Evolutionary conservation across 2,329 filamentous ascomycete species (phyloP).

Genomic region (Cordyceps fumosorosea): DNA sequence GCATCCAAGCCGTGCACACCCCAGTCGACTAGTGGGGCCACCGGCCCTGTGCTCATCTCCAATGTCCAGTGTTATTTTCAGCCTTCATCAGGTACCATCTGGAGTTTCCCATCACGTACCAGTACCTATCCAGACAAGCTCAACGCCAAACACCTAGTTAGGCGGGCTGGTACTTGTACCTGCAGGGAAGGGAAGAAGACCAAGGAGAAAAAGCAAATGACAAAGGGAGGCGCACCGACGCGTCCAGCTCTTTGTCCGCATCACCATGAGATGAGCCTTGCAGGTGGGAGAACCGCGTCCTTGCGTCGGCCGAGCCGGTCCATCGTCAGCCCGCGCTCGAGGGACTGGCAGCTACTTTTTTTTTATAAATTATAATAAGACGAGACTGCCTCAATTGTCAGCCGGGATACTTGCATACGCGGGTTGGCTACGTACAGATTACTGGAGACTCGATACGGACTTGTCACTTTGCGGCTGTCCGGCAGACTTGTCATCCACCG

Average conservation of each 20-base stretch:
- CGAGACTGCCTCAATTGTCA: neutral
- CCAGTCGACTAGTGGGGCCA: neutral
- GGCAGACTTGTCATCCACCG: too few relatives aligned
- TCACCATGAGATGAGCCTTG: neutral
- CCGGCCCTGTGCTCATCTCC: conserved; percentile 5
- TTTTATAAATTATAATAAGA: neutral
- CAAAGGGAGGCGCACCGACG: neutral
- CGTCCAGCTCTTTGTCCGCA: neutral
- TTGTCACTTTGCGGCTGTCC: too few relatives aligned
- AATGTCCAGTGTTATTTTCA: neutral
- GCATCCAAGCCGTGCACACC: neutral
- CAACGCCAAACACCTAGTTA: neutral
- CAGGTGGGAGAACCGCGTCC: neutral
- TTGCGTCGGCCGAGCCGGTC: neutral
- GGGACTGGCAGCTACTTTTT: neutral
- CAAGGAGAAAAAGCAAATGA: neutral
- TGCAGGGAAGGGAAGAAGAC: neutral
- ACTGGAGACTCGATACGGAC: too few relatives aligned
- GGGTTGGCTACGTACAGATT: too few relatives aligned
- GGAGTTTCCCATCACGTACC: neutral
- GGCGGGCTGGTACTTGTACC: neutral
- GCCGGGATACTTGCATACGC: neutral
- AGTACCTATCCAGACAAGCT: neutral
- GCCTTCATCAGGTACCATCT: neutral
- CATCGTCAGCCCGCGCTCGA: conserved; percentile 2